Conservation (phyloP, 2,329 filamentous ascomycete genomes). For the Zymoseptoria pseudotritici region DNA sequence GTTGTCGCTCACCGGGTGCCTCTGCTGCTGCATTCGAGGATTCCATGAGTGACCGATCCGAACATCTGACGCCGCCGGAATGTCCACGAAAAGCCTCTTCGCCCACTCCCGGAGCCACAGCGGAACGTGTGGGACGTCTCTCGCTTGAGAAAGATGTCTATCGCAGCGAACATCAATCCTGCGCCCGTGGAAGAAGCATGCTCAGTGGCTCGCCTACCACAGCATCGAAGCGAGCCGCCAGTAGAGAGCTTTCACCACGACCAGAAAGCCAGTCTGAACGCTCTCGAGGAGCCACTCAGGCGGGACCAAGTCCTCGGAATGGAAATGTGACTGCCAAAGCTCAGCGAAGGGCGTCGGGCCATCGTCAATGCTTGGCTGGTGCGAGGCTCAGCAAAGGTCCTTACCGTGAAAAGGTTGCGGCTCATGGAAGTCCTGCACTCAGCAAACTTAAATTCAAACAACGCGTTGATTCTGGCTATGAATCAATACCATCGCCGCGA, state of each 20-base stretch:
- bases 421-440: conserved; percentile 4
- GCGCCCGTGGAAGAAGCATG: conserved; percentile 3
- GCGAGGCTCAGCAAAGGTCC: not conserved
- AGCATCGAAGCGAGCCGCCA: conserved; percentile 7
- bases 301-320: not conserved
- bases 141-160: conserved; percentile 7
- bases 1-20: conserved; percentile 1
- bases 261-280: conserved; percentile 3
- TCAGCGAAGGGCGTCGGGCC: not conserved
- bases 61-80: conserved; percentile 10
- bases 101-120: not conserved
- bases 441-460: not conserved
- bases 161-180: not conserved
- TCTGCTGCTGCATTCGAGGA: conserved; percentile 4
- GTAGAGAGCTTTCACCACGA: conserved; percentile 2
- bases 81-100: conserved; percentile 6
- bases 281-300: not conserved
- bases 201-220: not conserved
- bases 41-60: conserved; percentile 11
- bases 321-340: not conserved
- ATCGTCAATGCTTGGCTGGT: not conserved
- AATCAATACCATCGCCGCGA: conserved; percentile 2
- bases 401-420: not conserved
- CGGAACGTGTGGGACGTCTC: conserved; percentile 7
- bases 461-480: conserved; percentile 11